phyloP scores from a whole-genome alignment of 2,329 filamentous ascomycete species.

The Xylaria sp. region DNA sequence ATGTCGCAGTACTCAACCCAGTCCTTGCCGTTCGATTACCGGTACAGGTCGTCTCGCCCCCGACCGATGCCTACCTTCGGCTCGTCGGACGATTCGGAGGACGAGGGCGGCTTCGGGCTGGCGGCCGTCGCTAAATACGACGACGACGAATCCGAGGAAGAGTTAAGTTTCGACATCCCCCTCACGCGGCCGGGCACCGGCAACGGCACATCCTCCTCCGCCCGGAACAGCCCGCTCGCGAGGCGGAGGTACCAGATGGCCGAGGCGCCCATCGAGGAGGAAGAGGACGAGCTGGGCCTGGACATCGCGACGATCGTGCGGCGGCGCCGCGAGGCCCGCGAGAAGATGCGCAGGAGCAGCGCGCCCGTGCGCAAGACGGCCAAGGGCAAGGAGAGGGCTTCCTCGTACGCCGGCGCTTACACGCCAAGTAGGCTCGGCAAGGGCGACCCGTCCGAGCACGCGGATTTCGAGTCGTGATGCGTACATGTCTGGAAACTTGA shows the following conservation, averaged over 20 bases:
- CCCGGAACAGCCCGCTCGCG: conserved; percentile 10
- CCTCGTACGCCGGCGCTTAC: conserved; percentile 3
- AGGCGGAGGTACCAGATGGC: conserved; percentile 10
- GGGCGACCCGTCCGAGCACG: conserved; percentile 16
- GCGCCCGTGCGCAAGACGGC: conserved; percentile 8
- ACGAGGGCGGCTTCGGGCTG: conserved; percentile 2
- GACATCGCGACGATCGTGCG: conserved; percentile 7
- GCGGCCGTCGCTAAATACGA: too few relatives aligned
- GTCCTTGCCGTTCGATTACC: conserved; percentile 9
- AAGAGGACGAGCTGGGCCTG: conserved; percentile 11
- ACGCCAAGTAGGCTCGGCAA: conserved; percentile 2
- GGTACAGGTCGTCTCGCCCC: conserved; percentile 10
- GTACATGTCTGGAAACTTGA: too few relatives aligned
- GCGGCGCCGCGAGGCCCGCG: conserved; percentile 16
- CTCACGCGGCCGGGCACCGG: conserved; percentile 16
- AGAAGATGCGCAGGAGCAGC: conserved; percentile 12
- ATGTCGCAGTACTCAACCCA: conserved; percentile 12
- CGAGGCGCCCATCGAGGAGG: conserved; percentile 8
- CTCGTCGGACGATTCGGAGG: conserved; percentile 26
- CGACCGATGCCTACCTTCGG: conserved; percentile 22
- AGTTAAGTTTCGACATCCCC: conserved; percentile 33
- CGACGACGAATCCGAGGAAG: conserved; percentile 28
- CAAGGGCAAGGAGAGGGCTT: conserved; percentile 19
- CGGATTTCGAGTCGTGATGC: conserved; percentile 12
- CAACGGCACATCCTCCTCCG: too few relatives aligned